Evolutionary conservation across 306 rosid genomes (phyloP), one percentile per base, ranked within the genome.

Genomic region (Begonia loranthoides): DNA sequence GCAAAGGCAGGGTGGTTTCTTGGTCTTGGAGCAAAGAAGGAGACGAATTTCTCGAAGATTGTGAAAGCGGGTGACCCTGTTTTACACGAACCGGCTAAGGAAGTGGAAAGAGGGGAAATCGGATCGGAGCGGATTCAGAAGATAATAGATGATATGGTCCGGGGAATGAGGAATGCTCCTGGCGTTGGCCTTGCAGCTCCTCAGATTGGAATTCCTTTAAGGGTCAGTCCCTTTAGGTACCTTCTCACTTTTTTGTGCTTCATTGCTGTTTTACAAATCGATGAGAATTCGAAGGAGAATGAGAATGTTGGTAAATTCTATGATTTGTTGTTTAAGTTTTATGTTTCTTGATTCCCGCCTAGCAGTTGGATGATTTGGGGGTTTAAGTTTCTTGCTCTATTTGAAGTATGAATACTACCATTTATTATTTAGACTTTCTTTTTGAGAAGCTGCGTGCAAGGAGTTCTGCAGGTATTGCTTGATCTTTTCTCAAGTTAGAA

Each of bases 121-220:
- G 77, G 60, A 43, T 84, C 94, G 7, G 95, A 84, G 50, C 76
- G 58, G 67, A 68, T 84, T 12, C 97, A 89, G 70, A 89, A 82
- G 56, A 85, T 85, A 36, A 72, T 89, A 49, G 94, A 84, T 65
- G 85, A 85, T 54, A 89, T 89, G 97, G 68, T 89, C 33, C n/a
- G 36, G 50, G 82, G 70, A 24, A 82, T 84, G 95, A 72, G 95
- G 51, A 70, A 72, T 10, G 85, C 95, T 69, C 93, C 95, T 55
- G 95, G 95, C 12, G 87, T 89, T 46, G 95, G 97, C 13, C 78
- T 89, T 10, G 93, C 97, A 39, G 97, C 97, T 71, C 95, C 95
- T 5, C 97, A 89, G 70, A 75, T 89, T 70, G 97, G 97, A 73
- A 50, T 89, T 34, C 83, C 97, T 6, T 70, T 76, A 15, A 71